Conservation (phyloP, 2,329 filamentous ascomycete species). For the Grosmannia clavigera region DNA sequence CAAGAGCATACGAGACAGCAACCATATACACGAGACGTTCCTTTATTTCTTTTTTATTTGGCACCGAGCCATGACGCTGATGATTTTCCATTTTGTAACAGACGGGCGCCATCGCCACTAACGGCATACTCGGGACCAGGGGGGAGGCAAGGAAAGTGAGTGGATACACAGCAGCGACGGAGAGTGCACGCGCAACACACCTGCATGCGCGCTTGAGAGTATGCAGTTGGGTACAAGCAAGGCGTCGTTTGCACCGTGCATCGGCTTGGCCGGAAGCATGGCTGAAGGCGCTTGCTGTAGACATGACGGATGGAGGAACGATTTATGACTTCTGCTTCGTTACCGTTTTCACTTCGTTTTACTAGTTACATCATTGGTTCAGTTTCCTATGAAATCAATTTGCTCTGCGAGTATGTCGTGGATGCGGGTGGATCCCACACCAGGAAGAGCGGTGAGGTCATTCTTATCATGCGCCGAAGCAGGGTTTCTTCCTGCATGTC, state of each 20-base stretch:
- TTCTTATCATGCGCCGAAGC: no score
- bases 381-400: neutral
- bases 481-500: no score
- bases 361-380: neutral
- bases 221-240: neutral
- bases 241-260: no score
- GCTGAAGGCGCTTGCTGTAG: neutral
- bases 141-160: neutral
- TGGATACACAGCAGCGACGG: neutral
- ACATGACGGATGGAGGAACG: neutral
- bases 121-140: neutral
- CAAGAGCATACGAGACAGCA: neutral
- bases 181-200: neutral
- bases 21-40: slow-evolving; percentile 1
- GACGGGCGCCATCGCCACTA: slow-evolving; percentile 25
- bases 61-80: slow-evolving; percentile 22
- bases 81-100: slow-evolving; percentile 25
- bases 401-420: no score
- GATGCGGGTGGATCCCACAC: no score
- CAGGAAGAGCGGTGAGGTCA: no score
- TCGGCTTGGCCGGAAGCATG: neutral
- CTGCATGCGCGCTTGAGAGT: neutral
- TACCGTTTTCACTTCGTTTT: neutral
- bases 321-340: neutral
- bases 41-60: neutral